These are phyloP conservation scores for Aspergillus fijiensis DNA, from an alignment of 2,329 filamentous ascomycete genomes.

Conservation along the genomic window DNA sequence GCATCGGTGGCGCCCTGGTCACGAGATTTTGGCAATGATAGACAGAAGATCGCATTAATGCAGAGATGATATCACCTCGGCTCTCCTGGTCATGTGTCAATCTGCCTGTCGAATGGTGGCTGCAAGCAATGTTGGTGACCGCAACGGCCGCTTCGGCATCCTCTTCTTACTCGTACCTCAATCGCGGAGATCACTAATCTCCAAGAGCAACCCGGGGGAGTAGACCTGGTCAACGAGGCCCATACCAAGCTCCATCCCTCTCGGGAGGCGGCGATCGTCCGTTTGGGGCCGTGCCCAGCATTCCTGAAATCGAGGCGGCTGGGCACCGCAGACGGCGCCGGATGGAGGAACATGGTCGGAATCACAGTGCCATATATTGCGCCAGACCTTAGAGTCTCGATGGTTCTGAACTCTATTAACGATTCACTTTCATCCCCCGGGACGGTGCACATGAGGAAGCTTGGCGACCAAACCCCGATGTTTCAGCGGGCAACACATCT, in stretches of 20 bases:
- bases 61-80: no score
- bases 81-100: neutral
- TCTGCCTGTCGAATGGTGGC: neutral
- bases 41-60: no score
- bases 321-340: neutral
- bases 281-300: neutral
- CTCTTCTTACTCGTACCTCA: neutral
- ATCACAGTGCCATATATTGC: neutral
- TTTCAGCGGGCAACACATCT: neutral
- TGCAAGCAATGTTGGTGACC: neutral
- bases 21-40: neutral
- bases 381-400: neutral
- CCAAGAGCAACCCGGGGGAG: neutral
- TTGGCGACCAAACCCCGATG: neutral
- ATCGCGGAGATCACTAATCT: neutral
- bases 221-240: neutral
- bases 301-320: conserved; percentile 1
- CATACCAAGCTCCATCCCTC: neutral
- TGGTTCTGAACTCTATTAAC: neutral
- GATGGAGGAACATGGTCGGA: neutral
- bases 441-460: neutral
- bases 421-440: neutral
- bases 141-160: neutral
- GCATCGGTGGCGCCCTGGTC: neutral
- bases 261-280: neutral